phyloP scores from a whole-genome alignment of 2,329 filamentous ascomycete genomes.

The Aspergillus fischeri region DNA sequence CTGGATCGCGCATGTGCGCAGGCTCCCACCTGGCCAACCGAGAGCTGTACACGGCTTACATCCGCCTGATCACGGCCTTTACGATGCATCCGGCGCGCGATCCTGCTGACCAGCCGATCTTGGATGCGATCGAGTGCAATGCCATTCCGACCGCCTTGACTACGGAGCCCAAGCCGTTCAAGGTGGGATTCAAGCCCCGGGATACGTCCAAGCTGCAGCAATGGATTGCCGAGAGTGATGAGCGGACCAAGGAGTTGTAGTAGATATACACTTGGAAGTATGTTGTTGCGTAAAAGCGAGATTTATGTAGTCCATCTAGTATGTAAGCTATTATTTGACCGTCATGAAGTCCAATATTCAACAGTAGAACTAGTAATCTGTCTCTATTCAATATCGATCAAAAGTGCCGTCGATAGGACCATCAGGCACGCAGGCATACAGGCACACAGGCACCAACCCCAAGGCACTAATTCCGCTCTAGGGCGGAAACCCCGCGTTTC shows the following conservation, averaged over 20 bases:
- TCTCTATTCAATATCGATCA: too few species aligned
- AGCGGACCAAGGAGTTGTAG: constrained; percentile 48
- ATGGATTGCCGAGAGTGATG: constrained; percentile 54
- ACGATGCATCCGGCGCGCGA: constrained; percentile 49
- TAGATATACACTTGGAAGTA: not conserved
- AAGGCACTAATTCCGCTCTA: not conserved
- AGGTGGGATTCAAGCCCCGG: constrained; percentile 52
- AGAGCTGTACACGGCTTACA: constrained; percentile 58
- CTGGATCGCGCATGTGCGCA: constrained; percentile 61
- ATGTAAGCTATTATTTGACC: too few species aligned
- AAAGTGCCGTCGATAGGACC: too few species aligned
- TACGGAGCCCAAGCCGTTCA: constrained; percentile 61
- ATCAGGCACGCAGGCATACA: too few species aligned
- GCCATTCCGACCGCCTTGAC: constrained; percentile 55
- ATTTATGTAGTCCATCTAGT: not conserved
- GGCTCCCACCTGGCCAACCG: constrained; percentile 62
- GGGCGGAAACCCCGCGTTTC: constrained; percentile 16
- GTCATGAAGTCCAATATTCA: not conserved
- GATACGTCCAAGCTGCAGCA: constrained; percentile 43
- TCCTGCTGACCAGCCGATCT: constrained; percentile 47
- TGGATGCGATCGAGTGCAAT: constrained; percentile 57
- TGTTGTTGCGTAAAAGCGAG: not conserved
- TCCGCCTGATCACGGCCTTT: constrained; percentile 58
- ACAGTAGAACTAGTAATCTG: not conserved
- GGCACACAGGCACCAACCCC: not conserved